These are phyloP conservation scores for Elasticomyces elasticus DNA, from an alignment of 495 filamentous ascomycete species.

Conservation along the genomic window DNA sequence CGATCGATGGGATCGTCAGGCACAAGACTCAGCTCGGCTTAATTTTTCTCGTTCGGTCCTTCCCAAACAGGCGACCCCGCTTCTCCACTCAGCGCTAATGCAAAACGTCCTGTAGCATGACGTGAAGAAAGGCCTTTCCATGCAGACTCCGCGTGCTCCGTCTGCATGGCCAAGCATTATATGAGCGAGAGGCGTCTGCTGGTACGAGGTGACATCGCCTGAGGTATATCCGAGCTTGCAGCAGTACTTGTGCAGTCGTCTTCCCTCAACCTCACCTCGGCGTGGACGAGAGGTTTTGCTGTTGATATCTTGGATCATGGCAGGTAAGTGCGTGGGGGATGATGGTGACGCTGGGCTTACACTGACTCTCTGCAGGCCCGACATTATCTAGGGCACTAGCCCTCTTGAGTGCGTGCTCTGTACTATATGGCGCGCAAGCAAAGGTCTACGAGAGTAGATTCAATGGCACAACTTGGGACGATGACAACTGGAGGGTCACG, in stretches of 20 bases:
- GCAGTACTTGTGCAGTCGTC: no score
- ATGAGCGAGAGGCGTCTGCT: background rate
- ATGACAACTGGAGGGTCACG: slow-evolving; percentile 50
- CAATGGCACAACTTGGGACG: slow-evolving; percentile 45
- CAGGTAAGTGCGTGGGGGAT: background rate
- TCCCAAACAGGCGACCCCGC: background rate
- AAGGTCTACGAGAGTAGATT: slow-evolving; percentile 23
- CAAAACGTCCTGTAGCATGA: no score
- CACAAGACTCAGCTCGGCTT: background rate
- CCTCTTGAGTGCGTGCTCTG: background rate
- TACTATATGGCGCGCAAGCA: background rate
- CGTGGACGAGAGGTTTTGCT: no score
- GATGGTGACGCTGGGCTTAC: background rate
- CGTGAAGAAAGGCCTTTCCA: no score
- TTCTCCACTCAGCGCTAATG: no score
- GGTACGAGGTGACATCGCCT: no score
- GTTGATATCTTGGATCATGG: background rate
- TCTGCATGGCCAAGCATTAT: background rate
- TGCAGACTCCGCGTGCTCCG: background rate
- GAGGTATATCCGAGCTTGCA: no score
- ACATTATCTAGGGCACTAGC: background rate
- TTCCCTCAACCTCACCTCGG: no score
- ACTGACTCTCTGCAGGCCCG: background rate
- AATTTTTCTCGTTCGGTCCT: background rate
- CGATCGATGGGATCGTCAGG: background rate